phyloP scores from a whole-genome alignment of 2,329 filamentous ascomycete genomes.

The Fusarium gaditjirri region DNA sequence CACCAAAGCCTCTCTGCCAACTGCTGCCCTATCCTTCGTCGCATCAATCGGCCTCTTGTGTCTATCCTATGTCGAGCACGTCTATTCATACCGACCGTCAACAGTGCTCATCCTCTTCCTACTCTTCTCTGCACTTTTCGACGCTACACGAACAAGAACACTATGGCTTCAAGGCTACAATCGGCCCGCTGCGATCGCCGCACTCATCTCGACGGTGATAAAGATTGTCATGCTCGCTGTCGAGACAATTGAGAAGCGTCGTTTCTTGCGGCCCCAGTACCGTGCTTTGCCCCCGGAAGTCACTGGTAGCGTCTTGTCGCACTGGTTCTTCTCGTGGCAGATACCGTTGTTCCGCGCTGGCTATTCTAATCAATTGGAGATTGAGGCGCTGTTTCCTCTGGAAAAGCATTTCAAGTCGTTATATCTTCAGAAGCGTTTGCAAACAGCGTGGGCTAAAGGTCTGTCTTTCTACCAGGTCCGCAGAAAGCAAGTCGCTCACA shows the following conservation, averaged over 20 bases:
- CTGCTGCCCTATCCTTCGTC: conserved; percentile 19
- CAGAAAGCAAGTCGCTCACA: rapidly evolving
- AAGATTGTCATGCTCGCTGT: conserved; percentile 18
- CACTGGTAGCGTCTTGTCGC: conserved; percentile 21
- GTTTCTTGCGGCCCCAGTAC: conserved; percentile 18
- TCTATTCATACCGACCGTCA: conserved; percentile 33
- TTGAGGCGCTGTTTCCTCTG: conserved; percentile 21
- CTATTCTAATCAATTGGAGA: conserved; percentile 17
- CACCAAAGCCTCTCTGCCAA: conserved; percentile 22
- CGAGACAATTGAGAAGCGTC: conserved; percentile 26
- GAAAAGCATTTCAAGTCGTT: conserved; percentile 27
- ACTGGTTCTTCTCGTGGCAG: conserved; percentile 35
- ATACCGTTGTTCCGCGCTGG: conserved; percentile 23
- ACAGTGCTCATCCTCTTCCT: conserved; percentile 32
- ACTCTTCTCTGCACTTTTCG: conserved; percentile 25
- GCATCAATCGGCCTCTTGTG: conserved; percentile 17
- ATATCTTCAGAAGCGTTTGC: conserved; percentile 23
- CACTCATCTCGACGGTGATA: conserved; percentile 20
- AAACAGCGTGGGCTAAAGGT: conserved; percentile 24
- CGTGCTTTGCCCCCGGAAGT: conserved; percentile 9
- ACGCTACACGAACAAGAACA: conserved; percentile 21
- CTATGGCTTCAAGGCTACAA: conserved; percentile 35
- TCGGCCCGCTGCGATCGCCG: not conserved
- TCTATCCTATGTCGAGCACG: conserved; percentile 33
- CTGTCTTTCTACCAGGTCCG: not conserved